A percentile compares a stretch with the other conserved stretches of the same genome.
Conservation (phyloP, 768 basidiomycete species). For the Auricularia sp. region DNA sequence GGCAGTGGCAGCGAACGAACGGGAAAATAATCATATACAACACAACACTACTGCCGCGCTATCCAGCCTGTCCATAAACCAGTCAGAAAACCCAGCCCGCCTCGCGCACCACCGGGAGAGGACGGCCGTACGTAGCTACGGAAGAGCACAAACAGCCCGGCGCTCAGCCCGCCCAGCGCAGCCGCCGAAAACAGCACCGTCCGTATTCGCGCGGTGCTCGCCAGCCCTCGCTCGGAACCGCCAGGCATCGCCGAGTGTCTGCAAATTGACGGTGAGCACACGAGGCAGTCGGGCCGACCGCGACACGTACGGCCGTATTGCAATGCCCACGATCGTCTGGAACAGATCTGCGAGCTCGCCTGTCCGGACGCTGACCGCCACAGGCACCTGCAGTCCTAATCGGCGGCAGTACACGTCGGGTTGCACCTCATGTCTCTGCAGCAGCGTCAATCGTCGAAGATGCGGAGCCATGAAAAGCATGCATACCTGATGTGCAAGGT, state of each 20-base stretch:
- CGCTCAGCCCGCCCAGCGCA: constrained; percentile 61
- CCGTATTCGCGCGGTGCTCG: constrained; percentile 55
- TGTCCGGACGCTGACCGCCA: constrained; percentile 84
- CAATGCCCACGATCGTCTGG: constrained; percentile 74
- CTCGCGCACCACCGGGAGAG: background rate
- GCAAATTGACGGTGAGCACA: constrained; percentile 8
- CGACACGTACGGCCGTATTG: constrained; percentile 68
- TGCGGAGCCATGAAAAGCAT: background rate
- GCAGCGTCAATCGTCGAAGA: background rate
- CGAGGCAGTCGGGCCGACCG: background rate
- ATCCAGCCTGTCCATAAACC: constrained; percentile 2
- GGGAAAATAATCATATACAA: background rate
- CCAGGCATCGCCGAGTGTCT: constrained; percentile 68
- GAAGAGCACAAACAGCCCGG: constrained; percentile 60
- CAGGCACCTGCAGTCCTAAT: constrained; percentile 83
- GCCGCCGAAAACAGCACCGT: constrained; percentile 67
- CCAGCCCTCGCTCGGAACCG: constrained; percentile 70
- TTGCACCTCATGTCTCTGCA: constrained; percentile 91
- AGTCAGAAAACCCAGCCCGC: background rate
- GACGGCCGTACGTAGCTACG: constrained; percentile 55
- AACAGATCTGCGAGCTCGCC: constrained; percentile 82
- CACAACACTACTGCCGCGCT: background rate
- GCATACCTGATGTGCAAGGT: constrained; percentile 84
- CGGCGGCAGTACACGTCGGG: constrained; percentile 94
- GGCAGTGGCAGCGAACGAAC: background rate